Evolutionary conservation across 768 basidiomycete species (phyloP), one percentile per base, ranked within the genome.

Genomic region (Auricularia cornea): DNA sequence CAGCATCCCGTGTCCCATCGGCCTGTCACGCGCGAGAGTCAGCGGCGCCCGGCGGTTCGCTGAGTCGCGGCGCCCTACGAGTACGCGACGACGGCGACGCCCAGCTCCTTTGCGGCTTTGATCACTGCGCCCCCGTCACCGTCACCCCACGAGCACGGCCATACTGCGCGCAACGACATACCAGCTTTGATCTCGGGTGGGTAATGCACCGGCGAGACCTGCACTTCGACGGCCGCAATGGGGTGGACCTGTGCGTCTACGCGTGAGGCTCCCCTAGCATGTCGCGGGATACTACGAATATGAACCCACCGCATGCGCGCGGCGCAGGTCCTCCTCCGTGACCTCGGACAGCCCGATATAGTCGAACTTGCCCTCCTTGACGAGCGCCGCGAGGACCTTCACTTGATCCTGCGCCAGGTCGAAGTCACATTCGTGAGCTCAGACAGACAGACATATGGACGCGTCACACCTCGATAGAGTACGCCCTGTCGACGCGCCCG

Each of bases 161-260:
- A 38, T 2, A 38, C 10, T 38, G 2, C 20, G 20, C 44, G 20
- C 5, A 18, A 48, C 44, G 44, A 48, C 26, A 20, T 59, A 77
- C 79, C 79, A 18, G 78, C 75, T 66, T 77, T 78, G 20, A 82
- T 79, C 60, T 83, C 77, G 26, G 77, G 74, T 64, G 83, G 83
- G 61, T 84, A 84, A 2, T 80, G 77, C 79, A 83, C 86, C 2
- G 83, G 79, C 67, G 84, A 86, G 52, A 86, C 74, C 70, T 90
- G 88, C 60, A 89, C 85, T 70, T 90, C 87, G 8, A 85, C 83
- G 16, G 81, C 77, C 14, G 82, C 77, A 63, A 88, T 79, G 1
- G 82, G 83, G 56, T 80, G 76, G 12, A 86, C 75, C 31, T 30
- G 35, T 54, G 26, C 57, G 23, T n/a, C n/a, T n/a, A n/a, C n/a